Base-by-base conservation (phyloP, 495 filamentous ascomycete genomes). In the Lepraria neglecta region DNA sequence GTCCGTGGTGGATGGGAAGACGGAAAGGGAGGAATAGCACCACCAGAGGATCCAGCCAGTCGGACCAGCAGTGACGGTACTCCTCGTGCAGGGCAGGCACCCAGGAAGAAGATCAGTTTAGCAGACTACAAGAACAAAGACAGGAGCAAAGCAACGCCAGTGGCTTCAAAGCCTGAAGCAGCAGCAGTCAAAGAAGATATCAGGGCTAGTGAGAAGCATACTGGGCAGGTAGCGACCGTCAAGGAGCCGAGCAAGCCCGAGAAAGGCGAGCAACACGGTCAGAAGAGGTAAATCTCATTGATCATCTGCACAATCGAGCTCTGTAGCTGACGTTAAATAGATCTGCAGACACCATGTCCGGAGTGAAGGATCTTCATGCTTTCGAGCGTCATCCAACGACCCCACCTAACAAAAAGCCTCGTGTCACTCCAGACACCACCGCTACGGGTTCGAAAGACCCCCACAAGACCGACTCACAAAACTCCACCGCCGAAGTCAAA, bases 1-100 rank as follows among this genome's bases (percentile, higher is more conserved):
- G 74, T 77, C 19, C 72, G 78, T 58, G 79, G 79, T 35, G 77
- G 78, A 61, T 82, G 79, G 79, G 78, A 78, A 21, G 78, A 80
- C 67, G 76, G 74, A 53, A 72, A 75, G 38, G 79, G 76, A 59
- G 71, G 68, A 69, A 73, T 78, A 62, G 76, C 79, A 31, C 42
- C 61, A 14, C 51, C 70, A 52, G 77, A 77, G 65, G 69, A 65
- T 47, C 64, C 67, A 48, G 68, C 74, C 19, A 64, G 54, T 24
- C 70, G 70, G 58, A 62, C 61, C 31, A 78, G 70, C 67, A 72
- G 71, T 24, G 67, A 68, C 56, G 72, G 68, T 56, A 73, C 73
- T 52, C 71, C 75, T 40, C 63, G 52, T 10, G 64, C 51, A 59
- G 68, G 66, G 12, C 66, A 53, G 59, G 65, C 42, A 7, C 65